These are phyloP conservation scores for Combretum micranthum DNA, from an alignment of 345 rosid genomes.

Conservation along the genomic window DNA sequence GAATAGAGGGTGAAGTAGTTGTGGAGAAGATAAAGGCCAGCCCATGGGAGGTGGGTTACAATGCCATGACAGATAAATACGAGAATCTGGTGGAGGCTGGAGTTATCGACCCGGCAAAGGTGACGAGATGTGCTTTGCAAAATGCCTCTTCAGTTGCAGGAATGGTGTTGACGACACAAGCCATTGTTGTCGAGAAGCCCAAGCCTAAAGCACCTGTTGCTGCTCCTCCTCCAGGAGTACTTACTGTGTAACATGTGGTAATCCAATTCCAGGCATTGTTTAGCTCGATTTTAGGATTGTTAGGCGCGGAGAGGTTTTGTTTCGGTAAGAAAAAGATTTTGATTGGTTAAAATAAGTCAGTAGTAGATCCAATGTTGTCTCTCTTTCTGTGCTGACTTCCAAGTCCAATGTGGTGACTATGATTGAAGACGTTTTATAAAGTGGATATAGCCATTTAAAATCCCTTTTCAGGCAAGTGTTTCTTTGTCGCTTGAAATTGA, in stretches of 20 bases:
- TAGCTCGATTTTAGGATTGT: background rate
- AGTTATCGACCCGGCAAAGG: constrained; percentile 94
- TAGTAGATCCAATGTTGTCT: no score
- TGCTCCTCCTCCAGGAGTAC: constrained; percentile 61
- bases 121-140: constrained; percentile 86
- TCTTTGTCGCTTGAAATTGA: no score
- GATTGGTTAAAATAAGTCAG: no score
- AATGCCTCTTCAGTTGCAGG: constrained; percentile 95
- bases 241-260: constrained; percentile 30
- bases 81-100: constrained; percentile 89
- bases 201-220: constrained; percentile 56
- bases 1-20: constrained; percentile 92
- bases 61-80: constrained; percentile 80
- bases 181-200: constrained; percentile 86
- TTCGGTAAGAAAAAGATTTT: no score
- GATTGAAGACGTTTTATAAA: no score
- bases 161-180: constrained; percentile 97
- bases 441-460: no score
- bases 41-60: constrained; percentile 94
- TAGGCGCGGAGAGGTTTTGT: no score
- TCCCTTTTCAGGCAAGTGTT: no score
- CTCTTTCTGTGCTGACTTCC: no score
- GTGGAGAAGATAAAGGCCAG: constrained; percentile 69
- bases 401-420: no score
- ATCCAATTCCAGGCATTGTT: background rate